These are phyloP conservation scores for Solanum chiquidenum DNA, from an alignment of 257 asterid species.

Conservation along the genomic window DNA sequence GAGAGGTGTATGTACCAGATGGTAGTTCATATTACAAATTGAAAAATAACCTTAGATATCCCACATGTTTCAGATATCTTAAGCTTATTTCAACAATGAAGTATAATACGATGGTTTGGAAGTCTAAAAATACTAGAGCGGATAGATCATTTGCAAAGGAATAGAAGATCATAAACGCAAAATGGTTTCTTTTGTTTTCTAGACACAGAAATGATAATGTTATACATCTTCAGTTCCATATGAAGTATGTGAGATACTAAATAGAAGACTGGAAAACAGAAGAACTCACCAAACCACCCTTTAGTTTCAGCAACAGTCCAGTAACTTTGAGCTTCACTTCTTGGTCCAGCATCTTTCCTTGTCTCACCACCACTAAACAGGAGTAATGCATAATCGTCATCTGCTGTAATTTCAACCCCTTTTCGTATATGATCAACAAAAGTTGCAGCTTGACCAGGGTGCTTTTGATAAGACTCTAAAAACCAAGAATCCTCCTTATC, in stretches of 20 bases:
- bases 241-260: background rate
- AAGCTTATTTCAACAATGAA: background rate
- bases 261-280: background rate
- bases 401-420: slow-evolving; percentile 61
- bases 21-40: background rate
- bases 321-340: slow-evolving; percentile 96
- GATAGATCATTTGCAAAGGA: background rate
- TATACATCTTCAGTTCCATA: background rate
- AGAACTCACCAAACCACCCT: slow-evolving; percentile 87
- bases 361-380: slow-evolving; percentile 99
- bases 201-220: background rate
- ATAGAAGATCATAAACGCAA: background rate
- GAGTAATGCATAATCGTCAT: slow-evolving; percentile 60
- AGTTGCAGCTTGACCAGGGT: slow-evolving; percentile 95
- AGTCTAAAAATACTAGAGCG: background rate
- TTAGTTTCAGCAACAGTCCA: slow-evolving; percentile 88
- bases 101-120: background rate
- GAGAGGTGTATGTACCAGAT: background rate
- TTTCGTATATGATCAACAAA: slow-evolving; percentile 74
- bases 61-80: background rate
- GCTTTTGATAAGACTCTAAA: slow-evolving; percentile 83
- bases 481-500: slow-evolving; percentile 92
- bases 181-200: background rate
- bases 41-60: background rate
- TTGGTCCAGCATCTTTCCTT: slow-evolving; percentile 85